phyloP scores from a whole-genome alignment of 148 eudicot genomes.

The Fallopia convolvulus region DNA sequence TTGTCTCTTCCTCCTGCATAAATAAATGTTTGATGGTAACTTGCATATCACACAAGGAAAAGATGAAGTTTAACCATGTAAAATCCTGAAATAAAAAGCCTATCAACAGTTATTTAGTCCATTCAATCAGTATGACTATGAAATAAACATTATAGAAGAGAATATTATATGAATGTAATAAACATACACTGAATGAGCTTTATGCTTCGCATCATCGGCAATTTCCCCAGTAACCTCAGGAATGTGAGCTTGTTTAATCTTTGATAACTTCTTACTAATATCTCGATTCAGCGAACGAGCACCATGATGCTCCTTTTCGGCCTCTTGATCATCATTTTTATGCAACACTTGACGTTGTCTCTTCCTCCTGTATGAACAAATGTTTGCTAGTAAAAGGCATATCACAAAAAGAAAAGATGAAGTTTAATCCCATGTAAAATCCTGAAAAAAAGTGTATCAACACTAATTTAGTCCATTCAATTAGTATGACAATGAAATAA shows the following conservation, averaged over 20 bases:
- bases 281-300: constrained; percentile 14
- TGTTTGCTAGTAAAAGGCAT: background rate
- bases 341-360: constrained; percentile 21
- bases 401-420: background rate
- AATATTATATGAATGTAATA: background rate
- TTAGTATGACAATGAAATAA: background rate
- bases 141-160: background rate
- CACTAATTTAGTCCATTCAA: background rate
- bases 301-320: constrained; percentile 22
- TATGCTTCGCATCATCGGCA: constrained; percentile 12
- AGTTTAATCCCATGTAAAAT: background rate
- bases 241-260: constrained; percentile 17
- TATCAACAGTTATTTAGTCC: background rate
- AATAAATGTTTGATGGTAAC: background rate
- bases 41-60: background rate
- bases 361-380: constrained; percentile 39
- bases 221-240: constrained; percentile 19
- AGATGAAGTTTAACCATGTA: background rate
- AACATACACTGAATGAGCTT: constrained; percentile 27
- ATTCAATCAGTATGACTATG: background rate
- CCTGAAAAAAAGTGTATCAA: background rate
- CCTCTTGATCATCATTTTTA: constrained; percentile 22
- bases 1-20: constrained; percentile 52
- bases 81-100: background rate
- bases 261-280: constrained; percentile 25